These are phyloP conservation scores for Vachellia collinsii DNA, from an alignment of 306 rosid genomes.

Conservation along the genomic window DNA sequence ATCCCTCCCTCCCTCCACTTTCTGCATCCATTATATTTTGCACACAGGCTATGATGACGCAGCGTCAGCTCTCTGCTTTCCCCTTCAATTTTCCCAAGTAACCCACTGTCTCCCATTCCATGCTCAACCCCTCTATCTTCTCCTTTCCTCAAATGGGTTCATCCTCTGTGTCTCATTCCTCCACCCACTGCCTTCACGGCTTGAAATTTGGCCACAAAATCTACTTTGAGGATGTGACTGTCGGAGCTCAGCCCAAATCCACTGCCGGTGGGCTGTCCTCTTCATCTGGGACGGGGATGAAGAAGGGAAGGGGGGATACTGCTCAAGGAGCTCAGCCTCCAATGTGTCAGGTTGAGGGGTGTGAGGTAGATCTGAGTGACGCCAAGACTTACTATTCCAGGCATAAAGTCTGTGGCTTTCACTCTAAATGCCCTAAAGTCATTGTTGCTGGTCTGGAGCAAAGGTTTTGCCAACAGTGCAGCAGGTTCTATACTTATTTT, in stretches of 20 bases:
- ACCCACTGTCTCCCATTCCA: slow-evolving; percentile 29
- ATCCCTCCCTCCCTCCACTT: slow-evolving; percentile 7
- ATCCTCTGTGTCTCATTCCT: too few species aligned
- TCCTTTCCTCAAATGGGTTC: slow-evolving; percentile 53
- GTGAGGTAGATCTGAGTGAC: slow-evolving; percentile 80
- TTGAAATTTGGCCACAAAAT: slow-evolving; percentile 71
- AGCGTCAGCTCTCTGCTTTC: slow-evolving; percentile 64
- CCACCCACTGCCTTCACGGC: slow-evolving; percentile 69
- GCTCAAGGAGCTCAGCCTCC: slow-evolving; percentile 62
- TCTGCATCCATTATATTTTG: not conserved
- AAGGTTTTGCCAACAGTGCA: slow-evolving; percentile 97
- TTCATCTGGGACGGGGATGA: slow-evolving; percentile 40
- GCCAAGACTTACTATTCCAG: slow-evolving; percentile 87
- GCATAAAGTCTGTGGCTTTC: slow-evolving; percentile 86
- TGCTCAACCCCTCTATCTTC: not conserved
- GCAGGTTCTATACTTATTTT: slow-evolving; percentile 58
- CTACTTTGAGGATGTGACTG: slow-evolving; percentile 69
- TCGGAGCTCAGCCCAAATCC: slow-evolving; percentile 47
- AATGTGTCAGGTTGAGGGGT: slow-evolving; percentile 93
- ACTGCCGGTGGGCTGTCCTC: slow-evolving; percentile 34
- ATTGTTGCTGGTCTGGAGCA: slow-evolving; percentile 74
- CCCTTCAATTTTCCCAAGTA: slow-evolving; percentile 35
- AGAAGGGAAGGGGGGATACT: slow-evolving; percentile 49
- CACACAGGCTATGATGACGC: slow-evolving; percentile 63
- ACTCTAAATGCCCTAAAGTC: slow-evolving; percentile 86